phyloP scores from a whole-genome alignment of 805 yeast species.

The Scheffersomyces lignosus region DNA sequence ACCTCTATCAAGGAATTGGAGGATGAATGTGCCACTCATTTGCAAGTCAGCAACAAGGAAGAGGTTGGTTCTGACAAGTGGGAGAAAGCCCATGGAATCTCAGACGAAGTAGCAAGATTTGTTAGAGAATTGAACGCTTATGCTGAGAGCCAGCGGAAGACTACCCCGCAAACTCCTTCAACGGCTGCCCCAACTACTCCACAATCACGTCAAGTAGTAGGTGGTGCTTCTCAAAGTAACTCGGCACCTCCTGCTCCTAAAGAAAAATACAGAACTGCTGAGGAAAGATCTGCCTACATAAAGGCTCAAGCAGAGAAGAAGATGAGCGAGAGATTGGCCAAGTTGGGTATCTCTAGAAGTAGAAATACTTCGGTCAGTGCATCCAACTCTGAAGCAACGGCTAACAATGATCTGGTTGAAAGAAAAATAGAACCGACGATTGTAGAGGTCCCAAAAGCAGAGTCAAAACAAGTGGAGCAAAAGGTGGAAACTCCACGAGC shows the following conservation, averaged over 20 bases:
- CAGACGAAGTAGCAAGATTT: conserved; percentile 59
- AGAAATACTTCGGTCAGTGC: conserved; percentile 11
- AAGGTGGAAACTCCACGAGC: conserved; percentile 5
- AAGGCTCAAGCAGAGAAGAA: conserved; percentile 74
- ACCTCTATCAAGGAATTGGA: conserved; percentile 65
- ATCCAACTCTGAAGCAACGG: conserved; percentile 3
- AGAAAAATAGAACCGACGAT: conserved; percentile 1
- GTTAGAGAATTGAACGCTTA: conserved; percentile 51
- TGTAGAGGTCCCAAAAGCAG: neutral
- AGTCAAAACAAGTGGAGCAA: neutral
- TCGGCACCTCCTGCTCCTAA: conserved; percentile 15
- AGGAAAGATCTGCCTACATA: conserved; percentile 74
- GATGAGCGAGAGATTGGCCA: conserved; percentile 84
- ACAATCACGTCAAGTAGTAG: conserved; percentile 5
- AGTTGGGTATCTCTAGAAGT: conserved; percentile 63
- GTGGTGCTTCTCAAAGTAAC: conserved; percentile 4
- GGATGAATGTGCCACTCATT: conserved; percentile 43
- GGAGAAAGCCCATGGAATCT: conserved; percentile 80
- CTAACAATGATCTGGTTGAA: conserved; percentile 1
- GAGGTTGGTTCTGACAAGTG: conserved; percentile 64
- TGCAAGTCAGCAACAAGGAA: conserved; percentile 42
- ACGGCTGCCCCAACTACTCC: conserved; percentile 6
- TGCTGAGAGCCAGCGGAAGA: neutral
- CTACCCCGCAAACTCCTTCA: conserved; percentile 3
- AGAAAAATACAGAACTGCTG: conserved; percentile 45